Evolutionary conservation across 495 filamentous ascomycete species (phyloP).

Genomic region (Wilcoxina mikolae): DNA sequence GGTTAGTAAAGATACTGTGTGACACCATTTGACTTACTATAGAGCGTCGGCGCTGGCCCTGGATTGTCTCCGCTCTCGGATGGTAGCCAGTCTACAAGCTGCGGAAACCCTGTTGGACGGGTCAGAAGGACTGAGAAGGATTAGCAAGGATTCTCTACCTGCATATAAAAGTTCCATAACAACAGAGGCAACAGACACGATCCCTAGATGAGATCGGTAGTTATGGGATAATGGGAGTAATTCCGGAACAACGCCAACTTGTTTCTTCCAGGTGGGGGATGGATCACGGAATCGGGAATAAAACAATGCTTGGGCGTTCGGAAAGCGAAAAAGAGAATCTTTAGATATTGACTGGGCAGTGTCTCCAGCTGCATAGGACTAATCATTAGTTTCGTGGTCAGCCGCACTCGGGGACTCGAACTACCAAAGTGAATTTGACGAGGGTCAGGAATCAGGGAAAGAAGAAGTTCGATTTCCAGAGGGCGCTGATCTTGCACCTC

Average conservation of each 20-base stretch:
- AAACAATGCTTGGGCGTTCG: conserved; percentile 32
- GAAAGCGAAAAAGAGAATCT: conserved; percentile 34
- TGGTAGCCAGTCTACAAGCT: conserved; percentile 31
- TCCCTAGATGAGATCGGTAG: conserved; percentile 35
- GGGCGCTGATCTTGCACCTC: conserved; percentile 34
- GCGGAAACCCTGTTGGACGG: conserved; percentile 14
- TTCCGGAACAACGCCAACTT: conserved; percentile 22
- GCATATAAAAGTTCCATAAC: conserved; percentile 30
- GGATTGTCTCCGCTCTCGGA: conserved; percentile 30
- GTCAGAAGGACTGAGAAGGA: background rate
- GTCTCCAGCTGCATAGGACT: conserved; percentile 28
- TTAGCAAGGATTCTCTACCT: conserved; percentile 6
- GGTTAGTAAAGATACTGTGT: no score
- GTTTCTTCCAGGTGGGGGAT: conserved; percentile 11
- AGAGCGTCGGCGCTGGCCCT: conserved; percentile 33
- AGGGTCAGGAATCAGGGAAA: conserved; percentile 28
- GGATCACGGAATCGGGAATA: conserved; percentile 28
- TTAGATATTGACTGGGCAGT: conserved; percentile 36
- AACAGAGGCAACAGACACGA: conserved; percentile 31
- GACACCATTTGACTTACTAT: conserved; percentile 25
- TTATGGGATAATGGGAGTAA: conserved; percentile 30
- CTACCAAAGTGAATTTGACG: conserved; percentile 30
- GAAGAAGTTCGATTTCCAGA: conserved; percentile 31
- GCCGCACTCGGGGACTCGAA: background rate
- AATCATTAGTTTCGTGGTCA: no score